Base-by-base conservation (phyloP, 2,329 filamentous ascomycete genomes). In the Trichophyton simii region DNA sequence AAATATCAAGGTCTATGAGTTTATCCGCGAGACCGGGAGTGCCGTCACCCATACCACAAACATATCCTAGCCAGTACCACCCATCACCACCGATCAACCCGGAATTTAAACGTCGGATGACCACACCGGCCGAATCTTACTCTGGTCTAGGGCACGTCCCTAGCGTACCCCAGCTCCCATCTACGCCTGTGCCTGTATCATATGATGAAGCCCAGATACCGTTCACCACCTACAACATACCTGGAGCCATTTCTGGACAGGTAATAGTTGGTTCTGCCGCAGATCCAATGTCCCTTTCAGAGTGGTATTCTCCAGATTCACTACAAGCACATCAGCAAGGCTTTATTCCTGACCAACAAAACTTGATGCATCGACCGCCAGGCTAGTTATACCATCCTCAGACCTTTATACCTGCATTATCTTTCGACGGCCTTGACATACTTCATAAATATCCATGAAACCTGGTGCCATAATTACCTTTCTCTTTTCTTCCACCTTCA, bases 241-340 rank as follows among this genome's bases (percentile, higher is more conserved):
- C 42, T 5, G 20, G 36, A 6, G n/a, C 58, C 15, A 20, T 55
- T 9, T 28, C 41, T 28, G 59, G 61, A 28, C 44, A 60, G 46
- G 34, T 52, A 8, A 61, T 63, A 25, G 38, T 58, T n/a, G 22
- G 38, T 3, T 57, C 50, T 52, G 34, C 61, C 6, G 57, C 60
- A 28, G 57, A 60, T n/a, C 41, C 57, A 13, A 42, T 59, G 41
- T 50, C 62, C 7, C 57, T 64, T 52, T 22, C 60, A 11, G 34
- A 38, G n/a, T 64, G 62, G 62, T 64, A 62, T 31, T 57, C 41
- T n/a, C 57, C 36, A 15, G 58, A 59, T 42, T 54, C 58, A 18
- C 42, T 48, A 7, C 62, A 60, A n/a, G 61, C 61, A 22, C 55
- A 38, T 7, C 61, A 61, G 41, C 60, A 60, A 41, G 55, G 31